Evolutionary conservation across 345 rosid genomes (phyloP).

Genomic region (Rhizophora apiculata): DNA sequence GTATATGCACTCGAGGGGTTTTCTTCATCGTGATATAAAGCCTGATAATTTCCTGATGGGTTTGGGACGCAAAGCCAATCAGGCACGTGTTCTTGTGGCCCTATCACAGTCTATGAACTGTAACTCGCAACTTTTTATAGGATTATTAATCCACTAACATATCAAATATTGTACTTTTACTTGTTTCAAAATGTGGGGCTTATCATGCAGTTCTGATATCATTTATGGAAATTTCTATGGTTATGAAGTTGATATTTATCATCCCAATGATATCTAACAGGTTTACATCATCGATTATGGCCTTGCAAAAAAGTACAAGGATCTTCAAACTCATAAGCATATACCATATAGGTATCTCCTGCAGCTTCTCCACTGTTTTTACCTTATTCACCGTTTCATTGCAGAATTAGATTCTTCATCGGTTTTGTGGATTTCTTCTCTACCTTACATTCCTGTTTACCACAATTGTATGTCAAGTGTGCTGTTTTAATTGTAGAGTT

Average conservation of each 20-base stretch:
- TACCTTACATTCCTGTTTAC: no score
- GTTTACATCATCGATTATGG: constrained; percentile 32
- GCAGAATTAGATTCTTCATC: background rate
- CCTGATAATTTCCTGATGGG: constrained; percentile 31
- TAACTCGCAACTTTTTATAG: background rate
- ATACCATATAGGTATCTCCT: constrained; percentile 26
- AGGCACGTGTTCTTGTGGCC: constrained; percentile 10
- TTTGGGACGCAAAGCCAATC: constrained; percentile 30
- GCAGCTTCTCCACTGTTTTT: background rate
- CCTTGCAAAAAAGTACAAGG: constrained; percentile 30
- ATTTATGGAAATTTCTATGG: background rate
- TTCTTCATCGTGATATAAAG: constrained; percentile 33
- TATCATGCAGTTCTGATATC: no score
- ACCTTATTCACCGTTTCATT: background rate
- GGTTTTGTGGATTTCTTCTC: no score
- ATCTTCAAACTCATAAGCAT: constrained; percentile 33
- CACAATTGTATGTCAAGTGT: no score
- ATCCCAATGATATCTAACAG: background rate
- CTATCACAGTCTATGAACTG: background rate
- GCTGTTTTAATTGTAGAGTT: no score
- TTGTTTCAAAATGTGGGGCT: no score
- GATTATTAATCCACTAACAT: no score
- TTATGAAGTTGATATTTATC: background rate
- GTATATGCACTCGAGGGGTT: constrained; percentile 29
- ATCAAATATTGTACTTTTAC: no score